These are phyloP conservation scores for rapeseed (Brassica napus) DNA, from an alignment of 345 rosid genomes.

Conservation along the genomic window Da-Ae NC_063450.1:19799001-19799500, in stretches of 20 bases:
- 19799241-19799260: no score
- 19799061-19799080: no score
- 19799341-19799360: constrained; percentile 31
- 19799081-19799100: constrained; percentile 44
- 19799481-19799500: constrained; percentile 24
- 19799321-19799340: constrained; percentile 27
- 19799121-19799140: constrained; percentile 47
- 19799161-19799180: constrained; percentile 29
- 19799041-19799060: not conserved
- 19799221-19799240: no score
- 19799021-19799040: not conserved
- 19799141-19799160: constrained; percentile 54
- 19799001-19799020: constrained; percentile 23
- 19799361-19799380: constrained; percentile 36
- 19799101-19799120: constrained; percentile 59
- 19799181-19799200: not conserved
- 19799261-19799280: no score
- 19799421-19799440: constrained; percentile 15
- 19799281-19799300: not conserved
- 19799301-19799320: constrained; percentile 16
- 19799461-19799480: constrained; percentile 38
- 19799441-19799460: constrained; percentile 38
- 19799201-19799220: no score
- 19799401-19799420: constrained; percentile 17
- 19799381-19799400: constrained; percentile 10